Conservation (phyloP, 306 rosid genomes). For the Citrullus amarus region DNA sequence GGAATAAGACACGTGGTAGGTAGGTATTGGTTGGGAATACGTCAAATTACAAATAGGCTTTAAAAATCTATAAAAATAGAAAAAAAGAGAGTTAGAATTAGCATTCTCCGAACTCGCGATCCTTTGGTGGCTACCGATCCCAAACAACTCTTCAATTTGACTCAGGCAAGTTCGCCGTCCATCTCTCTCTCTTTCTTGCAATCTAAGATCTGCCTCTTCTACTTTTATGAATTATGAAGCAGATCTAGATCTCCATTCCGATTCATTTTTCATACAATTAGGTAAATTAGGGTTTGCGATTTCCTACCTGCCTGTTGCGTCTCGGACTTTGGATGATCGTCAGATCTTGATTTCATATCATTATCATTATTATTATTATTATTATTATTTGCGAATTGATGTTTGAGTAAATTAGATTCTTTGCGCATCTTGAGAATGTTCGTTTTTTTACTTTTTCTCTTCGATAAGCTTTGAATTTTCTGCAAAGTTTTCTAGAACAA, state of each 20-base stretch:
- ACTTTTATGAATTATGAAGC: background rate
- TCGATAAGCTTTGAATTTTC: too few species aligned
- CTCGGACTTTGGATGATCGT: background rate
- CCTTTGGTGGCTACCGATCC: background rate
- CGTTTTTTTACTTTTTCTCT: too few species aligned
- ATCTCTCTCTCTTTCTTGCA: too few species aligned
- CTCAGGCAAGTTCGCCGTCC: background rate
- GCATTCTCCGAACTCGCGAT: background rate
- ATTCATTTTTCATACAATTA: too few species aligned
- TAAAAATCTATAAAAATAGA: conserved; percentile 10
- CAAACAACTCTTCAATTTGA: background rate
- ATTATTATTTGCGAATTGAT: too few species aligned
- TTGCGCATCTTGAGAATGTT: background rate
- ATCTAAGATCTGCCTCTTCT: background rate
- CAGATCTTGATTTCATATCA: background rate
- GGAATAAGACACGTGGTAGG: conserved; percentile 18
- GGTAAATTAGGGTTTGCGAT: background rate
- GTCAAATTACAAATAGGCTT: conserved; percentile 37
- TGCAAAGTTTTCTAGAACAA: too few species aligned
- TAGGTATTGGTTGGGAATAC: conserved; percentile 58
- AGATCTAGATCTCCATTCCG: too few species aligned
- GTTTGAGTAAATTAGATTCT: too few species aligned
- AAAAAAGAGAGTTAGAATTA: background rate
- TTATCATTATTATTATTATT: too few species aligned
- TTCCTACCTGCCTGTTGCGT: background rate